Evolutionary conservation across 2,329 filamentous ascomycete genomes (phyloP), one percentile per base, ranked within the genome.

Genomic region (Alternaria ventricosa): DNA sequence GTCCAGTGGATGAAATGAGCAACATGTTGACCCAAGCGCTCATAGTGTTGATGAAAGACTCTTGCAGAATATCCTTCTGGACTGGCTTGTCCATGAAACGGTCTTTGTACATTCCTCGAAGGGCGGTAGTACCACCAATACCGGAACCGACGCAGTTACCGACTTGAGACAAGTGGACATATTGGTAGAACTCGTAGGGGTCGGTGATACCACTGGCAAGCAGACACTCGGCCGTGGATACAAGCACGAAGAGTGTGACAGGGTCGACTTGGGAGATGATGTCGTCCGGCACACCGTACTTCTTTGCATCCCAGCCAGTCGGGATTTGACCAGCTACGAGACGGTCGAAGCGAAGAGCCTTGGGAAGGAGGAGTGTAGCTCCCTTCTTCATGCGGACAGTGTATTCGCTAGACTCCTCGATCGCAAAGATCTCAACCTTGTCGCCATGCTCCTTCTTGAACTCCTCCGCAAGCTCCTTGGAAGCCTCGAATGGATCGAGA

Each of bases 21-120:
- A 99, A 86, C 96, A 99, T 99, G 86, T 99, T 99, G 61, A 99
- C 94, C 96, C 96, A 99, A 15, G 96, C 96, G 73, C 93, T 91
- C 95, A 99, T 99, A 60, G 96, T 99, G 87, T 99, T 99, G 88
- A 99, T 98, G 87, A 99, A 99, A 12, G 96, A 98, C 83, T 99
- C 96, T 79, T 99, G 96, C 13, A 99, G 88, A 79, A 99, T 97
- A 78, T 99, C 96, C 84, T 98, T 99, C 83, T 99, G 96, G 54
- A 99, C 88, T 60, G 95, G 96, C 85, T 94, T 96, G 84, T 99
- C 96, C 67, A 98, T 87, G 89, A 91, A 98, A 64, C 96, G 92
- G 81, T 97, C 95, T 82, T 95, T 96, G 87, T 98, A 97, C 95
- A 99, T 99, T 74, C 95, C 95, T 75, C 94, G 91, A 69, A 99